A percentile compares a stretch with the other conserved stretches of the same genome.
These are phyloP conservation scores for Annulohypoxylon bovei DNA, from an alignment of 495 filamentous ascomycete genomes.

Conservation along the genomic window DNA sequence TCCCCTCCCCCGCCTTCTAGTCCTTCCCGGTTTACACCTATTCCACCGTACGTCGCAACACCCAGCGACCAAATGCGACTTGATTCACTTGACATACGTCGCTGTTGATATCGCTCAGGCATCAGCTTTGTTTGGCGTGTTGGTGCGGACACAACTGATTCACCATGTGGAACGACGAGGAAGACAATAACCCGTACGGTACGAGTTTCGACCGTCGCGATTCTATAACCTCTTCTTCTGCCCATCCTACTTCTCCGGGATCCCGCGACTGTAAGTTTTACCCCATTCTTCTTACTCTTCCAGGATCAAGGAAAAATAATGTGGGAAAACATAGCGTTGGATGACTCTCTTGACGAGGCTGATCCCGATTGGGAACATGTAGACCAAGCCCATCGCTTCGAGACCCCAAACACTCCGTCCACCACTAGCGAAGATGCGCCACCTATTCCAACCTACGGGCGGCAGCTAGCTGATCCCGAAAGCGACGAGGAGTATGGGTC, in stretches of 20 bases:
- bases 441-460: constrained; percentile 41
- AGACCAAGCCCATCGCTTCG: constrained; percentile 53
- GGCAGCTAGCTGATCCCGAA: constrained; percentile 45
- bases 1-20: constrained; percentile 36
- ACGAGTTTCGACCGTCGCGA: constrained; percentile 84
- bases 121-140: constrained; percentile 31
- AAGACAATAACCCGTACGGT: constrained; percentile 90
- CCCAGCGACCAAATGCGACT: not conserved
- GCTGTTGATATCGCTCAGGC: not conserved
- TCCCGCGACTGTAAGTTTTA: constrained; percentile 59
- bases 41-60: constrained; percentile 8
- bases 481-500: constrained; percentile 65
- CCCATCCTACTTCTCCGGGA: constrained; percentile 71
- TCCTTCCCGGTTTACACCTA: not conserved
- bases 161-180: constrained; percentile 87
- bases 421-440: constrained; percentile 55
- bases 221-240: constrained; percentile 75
- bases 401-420: constrained; percentile 56
- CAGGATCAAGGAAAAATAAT: constrained; percentile 43
- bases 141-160: constrained; percentile 16
- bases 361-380: constrained; percentile 57
- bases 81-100: constrained; percentile 8
- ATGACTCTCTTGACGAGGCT: constrained; percentile 48
- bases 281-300: constrained; percentile 7
- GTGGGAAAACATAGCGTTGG: constrained; percentile 47